phyloP scores from a whole-genome alignment of 495 filamentous ascomycete genomes.

The Penicillium soppii region DNA sequence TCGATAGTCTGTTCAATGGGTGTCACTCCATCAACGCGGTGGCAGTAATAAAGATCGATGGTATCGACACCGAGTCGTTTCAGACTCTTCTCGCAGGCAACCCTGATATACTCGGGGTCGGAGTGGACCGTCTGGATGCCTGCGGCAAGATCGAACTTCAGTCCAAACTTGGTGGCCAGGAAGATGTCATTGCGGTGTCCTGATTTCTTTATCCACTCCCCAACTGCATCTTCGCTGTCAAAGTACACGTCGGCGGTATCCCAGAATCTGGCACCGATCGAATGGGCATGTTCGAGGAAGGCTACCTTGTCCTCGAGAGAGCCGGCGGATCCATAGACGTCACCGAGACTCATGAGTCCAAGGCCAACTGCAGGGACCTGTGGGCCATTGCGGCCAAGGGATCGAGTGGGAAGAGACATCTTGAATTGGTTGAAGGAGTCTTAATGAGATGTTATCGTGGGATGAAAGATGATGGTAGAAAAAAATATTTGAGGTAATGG shows the following conservation, averaged over 20 bases:
- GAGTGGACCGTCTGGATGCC: conserved; percentile 29
- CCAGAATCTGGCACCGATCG: conserved; percentile 58
- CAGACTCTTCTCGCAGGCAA: conserved; percentile 52
- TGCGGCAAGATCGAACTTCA: conserved; percentile 14
- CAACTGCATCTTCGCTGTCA: conserved; percentile 49
- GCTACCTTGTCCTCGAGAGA: conserved; percentile 32
- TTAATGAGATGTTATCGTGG: neutral
- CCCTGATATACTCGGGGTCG: conserved; percentile 52
- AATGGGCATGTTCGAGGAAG: conserved; percentile 47
- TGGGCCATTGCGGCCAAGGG: conserved; percentile 54
- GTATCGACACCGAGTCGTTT: conserved; percentile 49
- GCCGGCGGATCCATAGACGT: conserved; percentile 43
- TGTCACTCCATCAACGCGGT: conserved; percentile 35
- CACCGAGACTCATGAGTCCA: conserved; percentile 54
- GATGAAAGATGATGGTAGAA: neutral
- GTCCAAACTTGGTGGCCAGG: conserved; percentile 57
- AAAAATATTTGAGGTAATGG: neutral
- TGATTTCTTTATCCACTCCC: conserved; percentile 55
- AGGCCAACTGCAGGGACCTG: conserved; percentile 52
- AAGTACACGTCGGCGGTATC: conserved; percentile 54
- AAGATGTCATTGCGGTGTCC: conserved; percentile 58
- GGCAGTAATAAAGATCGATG: conserved; percentile 63
- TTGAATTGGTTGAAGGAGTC: neutral
- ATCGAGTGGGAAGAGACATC: conserved; percentile 26
- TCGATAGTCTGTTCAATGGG: conserved; percentile 62